Base-by-base conservation (phyloP, 306 rosid species). In the Spatholobus suberectus region DNA sequence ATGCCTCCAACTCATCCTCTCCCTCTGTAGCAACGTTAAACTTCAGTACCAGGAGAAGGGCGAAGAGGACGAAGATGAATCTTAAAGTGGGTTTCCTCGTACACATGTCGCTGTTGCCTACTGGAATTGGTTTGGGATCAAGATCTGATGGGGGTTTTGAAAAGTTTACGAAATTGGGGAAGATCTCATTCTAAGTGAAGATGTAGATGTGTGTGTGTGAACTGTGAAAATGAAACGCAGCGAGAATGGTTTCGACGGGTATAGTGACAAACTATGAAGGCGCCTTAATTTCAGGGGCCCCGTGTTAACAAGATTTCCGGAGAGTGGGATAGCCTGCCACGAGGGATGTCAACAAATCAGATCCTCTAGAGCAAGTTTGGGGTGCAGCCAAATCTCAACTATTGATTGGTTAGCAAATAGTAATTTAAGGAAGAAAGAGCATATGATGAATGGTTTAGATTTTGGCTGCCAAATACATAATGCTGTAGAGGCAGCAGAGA, bases 1-100 rank as follows among this genome's bases (percentile, higher is more conserved):
- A 75, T 80, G 88, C 98, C 17, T 88, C 94, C 55, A 90, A 85
- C 82, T 94, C 97, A 12, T 83, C 89, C 8, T 89, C 89, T 2
- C 38, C 38, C 91, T 23, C 51, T 82, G 23, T 81, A 76, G 52
- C 81, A 41, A 82, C 11, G 75, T 71, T 74, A 27, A 79, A 78
- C 52, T 70, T 70, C 17, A 86, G 79, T 0, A 91, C 24, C 0
- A 96, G 85, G 85, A 94, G 75, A 67, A 93, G 88, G 83, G 89
- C 78, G 59, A 96, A 81, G 43, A 69, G 27, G 71, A 91, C 83
- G 47, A 20, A 58, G 88, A 89, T 47, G 81, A 85, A 83, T 87
- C 79, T 93, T 23, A 85, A 81, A 26, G 90, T 84, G 90, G 92
- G 92, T 79, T 86, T 90, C 47, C 69, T 65, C 70, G 43, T 66